Base-by-base conservation (phyloP, 2,329 filamentous ascomycete genomes). In the Talaromyces sp. region DNA sequence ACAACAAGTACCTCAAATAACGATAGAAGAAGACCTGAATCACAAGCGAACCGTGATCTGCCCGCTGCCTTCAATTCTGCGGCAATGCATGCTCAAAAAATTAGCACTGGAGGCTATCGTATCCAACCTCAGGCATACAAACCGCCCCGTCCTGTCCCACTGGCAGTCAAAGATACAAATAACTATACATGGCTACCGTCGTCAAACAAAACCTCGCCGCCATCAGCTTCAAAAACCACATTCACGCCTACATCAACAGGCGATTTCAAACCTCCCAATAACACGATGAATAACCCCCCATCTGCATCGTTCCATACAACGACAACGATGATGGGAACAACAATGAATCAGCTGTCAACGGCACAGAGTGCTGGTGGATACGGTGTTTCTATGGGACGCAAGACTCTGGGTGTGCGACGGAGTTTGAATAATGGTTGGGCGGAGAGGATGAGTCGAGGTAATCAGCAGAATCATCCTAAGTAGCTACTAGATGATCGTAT, bases 351-450 rank as follows among this genome's bases (percentile, higher is more conserved):
- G 17, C 13, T 63, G 11, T 45, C 22, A 27, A 41, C 56, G 1
- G 37, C 37, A n/a, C 33, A 61, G 19, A 52, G 22, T 31, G 43
- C 43, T n/a, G 31, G 45, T 25, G 60, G 60, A 1, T 33, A 56
- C 9, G 49, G 49, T 17, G 41, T 45, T 49, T 43, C 68, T 43
- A 59, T 59, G 56, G 70, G 69, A 62, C 75, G 74, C 62, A 78
- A 75, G 70, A 81, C 79, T 19, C 67, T 80, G 64, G 79, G 79
- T 33, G 74, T 81, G 61, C 75, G 79, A 49, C 74, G 79, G 60
- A 79, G 73, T 59, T 77, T 80, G 75, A 57, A 66, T 39, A 79
- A 74, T 68, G 78, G 78, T 54, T 81, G 79, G 79, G 75, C 77
- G 64, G 75, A 57, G 27, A 66, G 65, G 49, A 66, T 66, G 65